Percentiles rank a stretch among this genome's conserved stretches.
phyloP scores from a whole-genome alignment of 352 stramenopile species.

The Pythium aquatile region DNA sequence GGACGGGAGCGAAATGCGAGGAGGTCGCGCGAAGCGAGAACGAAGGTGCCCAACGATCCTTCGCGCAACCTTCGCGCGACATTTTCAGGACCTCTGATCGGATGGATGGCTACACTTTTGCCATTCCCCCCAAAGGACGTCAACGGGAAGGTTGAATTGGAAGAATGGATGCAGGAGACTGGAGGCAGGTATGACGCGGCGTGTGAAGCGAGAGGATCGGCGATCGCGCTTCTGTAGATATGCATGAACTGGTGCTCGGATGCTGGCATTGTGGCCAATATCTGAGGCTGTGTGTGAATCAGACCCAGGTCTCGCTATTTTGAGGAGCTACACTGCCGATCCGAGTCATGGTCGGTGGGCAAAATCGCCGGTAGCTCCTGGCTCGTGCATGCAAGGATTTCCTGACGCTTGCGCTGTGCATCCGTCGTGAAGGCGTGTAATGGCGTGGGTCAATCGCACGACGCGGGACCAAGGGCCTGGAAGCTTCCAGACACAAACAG shows the following conservation, averaged over 20 bases:
- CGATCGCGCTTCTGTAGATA: too few species aligned
- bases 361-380: neutral
- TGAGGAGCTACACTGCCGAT: neutral
- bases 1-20: constrained; percentile 21
- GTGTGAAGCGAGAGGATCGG: too few species aligned
- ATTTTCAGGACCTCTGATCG: neutral
- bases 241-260: too few species aligned
- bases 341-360: neutral
- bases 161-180: too few species aligned
- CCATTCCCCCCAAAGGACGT: neutral
- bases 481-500: constrained; percentile 30
- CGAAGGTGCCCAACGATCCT: constrained; percentile 3
- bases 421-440: constrained; percentile 10
- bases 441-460: constrained; percentile 78
- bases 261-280: too few species aligned
- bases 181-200: too few species aligned
- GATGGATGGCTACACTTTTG: constrained; percentile 24
- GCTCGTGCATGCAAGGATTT: neutral
- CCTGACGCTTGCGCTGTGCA: neutral
- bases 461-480: constrained; percentile 47
- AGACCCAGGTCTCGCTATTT: neutral
- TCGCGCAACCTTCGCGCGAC: constrained; percentile 26
- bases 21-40: constrained; percentile 19
- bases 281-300: neutral
- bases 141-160: too few species aligned